Percentiles rank a stretch among this genome's conserved stretches.
Conservation (phyloP, 2,329 filamentous ascomycete genomes). For the Fusarium sp. region DNA sequence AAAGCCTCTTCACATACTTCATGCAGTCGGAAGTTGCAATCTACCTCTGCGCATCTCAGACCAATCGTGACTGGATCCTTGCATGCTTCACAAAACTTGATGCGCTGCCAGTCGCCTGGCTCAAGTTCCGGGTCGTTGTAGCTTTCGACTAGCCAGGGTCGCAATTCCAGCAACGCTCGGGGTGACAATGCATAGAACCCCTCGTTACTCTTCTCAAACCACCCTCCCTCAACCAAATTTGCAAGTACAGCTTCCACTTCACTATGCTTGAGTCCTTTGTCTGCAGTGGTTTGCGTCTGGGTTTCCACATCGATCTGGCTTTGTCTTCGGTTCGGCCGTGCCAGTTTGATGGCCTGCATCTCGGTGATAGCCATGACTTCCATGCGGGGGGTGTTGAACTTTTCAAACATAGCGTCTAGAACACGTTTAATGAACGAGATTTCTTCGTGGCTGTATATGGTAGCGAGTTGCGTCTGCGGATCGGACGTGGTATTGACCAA, state of each 20-base stretch:
- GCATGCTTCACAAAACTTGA: conserved; percentile 90
- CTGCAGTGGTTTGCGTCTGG: conserved; percentile 48
- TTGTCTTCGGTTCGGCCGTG: conserved; percentile 57
- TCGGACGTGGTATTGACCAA: conserved; percentile 91
- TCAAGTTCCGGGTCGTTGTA: conserved; percentile 81
- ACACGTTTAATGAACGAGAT: conserved; percentile 89
- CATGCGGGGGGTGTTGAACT: conserved; percentile 79
- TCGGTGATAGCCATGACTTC: conserved; percentile 85
- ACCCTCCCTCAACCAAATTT: conserved; percentile 79
- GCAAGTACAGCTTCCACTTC: conserved; percentile 80
- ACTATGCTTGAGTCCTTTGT: conserved; percentile 73
- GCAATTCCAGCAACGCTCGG: conserved; percentile 84
- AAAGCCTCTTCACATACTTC: conserved; percentile 78
- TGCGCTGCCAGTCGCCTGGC: conserved; percentile 71
- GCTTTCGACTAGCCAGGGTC: conserved; percentile 83
- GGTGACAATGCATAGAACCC: conserved; percentile 81
- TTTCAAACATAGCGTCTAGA: conserved; percentile 91
- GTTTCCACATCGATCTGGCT: conserved; percentile 47
- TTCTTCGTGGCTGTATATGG: conserved; percentile 81
- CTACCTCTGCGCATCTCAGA: conserved; percentile 74
- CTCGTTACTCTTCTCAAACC: conserved; percentile 78
- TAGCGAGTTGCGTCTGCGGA: conserved; percentile 85
- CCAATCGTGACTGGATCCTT: conserved; percentile 89
- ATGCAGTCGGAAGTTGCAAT: conserved; percentile 78
- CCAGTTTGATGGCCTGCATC: conserved; percentile 80